phyloP scores from a whole-genome alignment of 345 rosid genomes.

The Eucalyptus brandiana region DNA sequence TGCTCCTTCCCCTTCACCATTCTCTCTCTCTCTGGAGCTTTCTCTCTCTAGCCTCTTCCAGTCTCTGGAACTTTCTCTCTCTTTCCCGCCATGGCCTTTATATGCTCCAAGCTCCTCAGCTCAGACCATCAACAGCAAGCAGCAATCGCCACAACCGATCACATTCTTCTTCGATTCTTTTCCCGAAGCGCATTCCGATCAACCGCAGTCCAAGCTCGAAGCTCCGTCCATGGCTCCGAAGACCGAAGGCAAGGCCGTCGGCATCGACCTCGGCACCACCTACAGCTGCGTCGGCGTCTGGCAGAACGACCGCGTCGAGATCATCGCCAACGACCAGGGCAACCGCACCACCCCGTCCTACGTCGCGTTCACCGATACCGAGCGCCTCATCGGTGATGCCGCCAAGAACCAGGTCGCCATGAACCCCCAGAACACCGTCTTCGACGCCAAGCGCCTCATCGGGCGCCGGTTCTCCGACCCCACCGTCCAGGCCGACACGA shows the following conservation, averaged over 20 bases:
- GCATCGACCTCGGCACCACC: constrained; percentile 17
- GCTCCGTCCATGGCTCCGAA: background rate
- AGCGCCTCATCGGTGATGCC: constrained; percentile 13
- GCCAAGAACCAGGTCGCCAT: constrained; percentile 22
- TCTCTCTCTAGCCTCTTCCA: background rate
- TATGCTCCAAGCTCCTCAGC: background rate
- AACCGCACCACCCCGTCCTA: constrained; percentile 18
- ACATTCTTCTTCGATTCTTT: background rate
- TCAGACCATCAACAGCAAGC: background rate
- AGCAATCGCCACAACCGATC: background rate
- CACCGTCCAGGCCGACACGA: constrained; percentile 2
- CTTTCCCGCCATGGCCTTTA: background rate
- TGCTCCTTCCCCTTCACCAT: background rate
- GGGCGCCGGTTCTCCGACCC: constrained; percentile 11
- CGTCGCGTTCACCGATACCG: constrained; percentile 18
- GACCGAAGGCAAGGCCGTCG: constrained; percentile 1
- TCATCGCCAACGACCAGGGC: constrained; percentile 17
- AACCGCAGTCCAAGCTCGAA: background rate
- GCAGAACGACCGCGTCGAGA: constrained; percentile 17
- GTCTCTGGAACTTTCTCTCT: background rate
- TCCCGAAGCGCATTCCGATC: background rate
- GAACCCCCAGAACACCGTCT: constrained; percentile 14
- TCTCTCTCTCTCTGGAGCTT: background rate
- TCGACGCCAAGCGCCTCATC: constrained; percentile 12
- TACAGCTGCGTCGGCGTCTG: constrained; percentile 16